Evolutionary conservation across 2,329 filamentous ascomycete genomes (phyloP).

Genomic region (Monosporascus sp.): DNA sequence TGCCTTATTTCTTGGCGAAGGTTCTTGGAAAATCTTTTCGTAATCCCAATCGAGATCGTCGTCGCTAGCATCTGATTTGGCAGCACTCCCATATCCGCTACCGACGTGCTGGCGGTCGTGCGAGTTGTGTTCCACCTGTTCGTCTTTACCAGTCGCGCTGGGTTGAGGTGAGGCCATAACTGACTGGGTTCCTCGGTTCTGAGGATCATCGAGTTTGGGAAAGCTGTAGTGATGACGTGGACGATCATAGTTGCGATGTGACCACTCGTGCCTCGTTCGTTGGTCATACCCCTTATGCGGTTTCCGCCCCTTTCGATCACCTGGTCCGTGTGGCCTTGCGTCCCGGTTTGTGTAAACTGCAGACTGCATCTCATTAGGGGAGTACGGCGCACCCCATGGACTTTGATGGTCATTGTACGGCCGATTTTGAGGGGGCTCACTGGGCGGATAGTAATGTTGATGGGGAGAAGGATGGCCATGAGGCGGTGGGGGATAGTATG

Average conservation of each 20-base stretch:
- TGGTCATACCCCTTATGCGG: background rate
- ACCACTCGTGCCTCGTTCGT: background rate
- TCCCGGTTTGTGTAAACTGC: background rate
- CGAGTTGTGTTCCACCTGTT: too few relatives aligned
- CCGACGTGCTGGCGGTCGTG: background rate
- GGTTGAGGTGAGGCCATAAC: background rate
- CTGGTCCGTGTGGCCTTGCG: background rate
- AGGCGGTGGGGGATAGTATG: background rate
- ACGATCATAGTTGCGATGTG: background rate
- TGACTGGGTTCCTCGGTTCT: background rate
- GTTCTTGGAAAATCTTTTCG: conserved; percentile 22
- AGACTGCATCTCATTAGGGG: background rate
- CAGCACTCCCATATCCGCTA: background rate
- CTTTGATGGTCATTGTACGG: background rate
- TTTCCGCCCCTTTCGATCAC: background rate
- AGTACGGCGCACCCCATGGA: background rate
- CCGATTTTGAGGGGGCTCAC: background rate
- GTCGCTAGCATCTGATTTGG: background rate
- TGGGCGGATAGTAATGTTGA: conserved; percentile 3
- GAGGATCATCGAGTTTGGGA: background rate
- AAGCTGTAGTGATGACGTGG: background rate
- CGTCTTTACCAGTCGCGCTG: background rate
- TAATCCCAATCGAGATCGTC: conserved; percentile 21
- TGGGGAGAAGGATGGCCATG: conserved; percentile 7
- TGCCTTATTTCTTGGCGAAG: conserved; percentile 11